Evolutionary conservation across 208 protist species (phyloP), one percentile per base, ranked within the genome.

Genomic region (Acanthamoeba castellanii): DNA sequence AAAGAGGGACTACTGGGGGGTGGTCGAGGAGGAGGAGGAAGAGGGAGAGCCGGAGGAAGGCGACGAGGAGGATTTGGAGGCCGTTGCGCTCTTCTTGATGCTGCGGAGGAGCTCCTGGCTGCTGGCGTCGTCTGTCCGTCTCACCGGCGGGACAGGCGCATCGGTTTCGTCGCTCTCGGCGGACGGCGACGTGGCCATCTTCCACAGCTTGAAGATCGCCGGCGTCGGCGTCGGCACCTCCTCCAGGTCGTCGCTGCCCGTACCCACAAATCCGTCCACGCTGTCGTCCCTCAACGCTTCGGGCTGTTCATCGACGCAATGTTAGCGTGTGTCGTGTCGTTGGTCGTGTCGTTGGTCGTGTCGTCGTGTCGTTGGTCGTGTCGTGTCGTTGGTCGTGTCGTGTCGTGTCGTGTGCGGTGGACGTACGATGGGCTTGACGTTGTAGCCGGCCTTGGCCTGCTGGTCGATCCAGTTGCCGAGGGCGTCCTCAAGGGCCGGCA

Each of bases 381-480:
- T n/a, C n/a, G n/a, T 42, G 37, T 42, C 37, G 37, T 42, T 1
- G 1, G 37, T 42, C 37, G 37, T 42, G 37, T n/a, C n/a, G n/a
- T n/a, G n/a, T n/a, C n/a, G 59, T 68, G 22, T 20, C 27, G 59
- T 68, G 59, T 30, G 59, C 14, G 30, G 8, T 37, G 32, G 18
- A 37, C 70, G 32, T 81, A 81, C 70, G 22, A 81, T 18, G 27
- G 70, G 27, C 70, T 42, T 81, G 22, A 81, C 70, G 70, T 81
- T 37, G 32, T 81, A 81, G 70, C 70, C 70, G n/a, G 22, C 70
- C n/a, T 37, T n/a, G 70, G 70, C 70, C 70, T 81, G 14, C n/a
- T 16, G n/a, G 14, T 84, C 74, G 45, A 84, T 11, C 34, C n/a
- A 84, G 37, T 11, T n/a, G 13, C 11, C 74, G 4, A 84, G 18